Evolutionary conservation across 305 asterid species (phyloP), one percentile per base, ranked within the genome.

Genomic region (Coffea humblotiana): DNA sequence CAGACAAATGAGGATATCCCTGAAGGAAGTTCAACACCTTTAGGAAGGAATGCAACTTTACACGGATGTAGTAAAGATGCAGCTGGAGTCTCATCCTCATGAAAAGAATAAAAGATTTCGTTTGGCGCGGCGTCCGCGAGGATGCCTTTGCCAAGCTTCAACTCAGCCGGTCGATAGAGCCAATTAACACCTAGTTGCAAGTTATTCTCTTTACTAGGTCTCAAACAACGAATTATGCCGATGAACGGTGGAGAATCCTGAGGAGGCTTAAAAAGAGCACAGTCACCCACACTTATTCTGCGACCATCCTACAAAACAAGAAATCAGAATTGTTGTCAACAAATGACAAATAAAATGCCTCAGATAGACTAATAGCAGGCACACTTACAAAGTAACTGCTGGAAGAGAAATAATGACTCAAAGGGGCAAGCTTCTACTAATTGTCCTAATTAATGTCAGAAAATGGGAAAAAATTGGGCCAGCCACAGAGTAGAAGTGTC

Each of bases 21-120:
- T 49, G 89, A 71, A 47, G 95, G 97, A 88, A 94, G 98, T 85
- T 89, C 97, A 77, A 86, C 92, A 78, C 98, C 97, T 88, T 86
- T 86, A 74, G 98, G 94, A 84, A 96, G 99, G 88, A 96, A 96
- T 81, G 99, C 97, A 85, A 96, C 98, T 91, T 90, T 94, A 88
- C 99, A 94, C 37, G 97, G 99, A 89, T 96, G 99, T 54, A 94
- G 94, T 77, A 94, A 91, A 40, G 98, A 92, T 40, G 97, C 97
- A 79, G 97, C 96, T 74, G 94, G 91, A 82, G 85, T 86, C 86
- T 93, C 91, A 92, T 96, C 94, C 85, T 84, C 25, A 47, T 85
- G 89, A 75, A 85, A 87, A 68, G 90, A 88, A 67, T 87, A 86
- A 70, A 87, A 91, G 72, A 86, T 74, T 81, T 88, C 90, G 92